These are phyloP conservation scores for Mentha longifolia DNA, from an alignment of 257 asterid genomes.

Conservation along the genomic window DNA sequence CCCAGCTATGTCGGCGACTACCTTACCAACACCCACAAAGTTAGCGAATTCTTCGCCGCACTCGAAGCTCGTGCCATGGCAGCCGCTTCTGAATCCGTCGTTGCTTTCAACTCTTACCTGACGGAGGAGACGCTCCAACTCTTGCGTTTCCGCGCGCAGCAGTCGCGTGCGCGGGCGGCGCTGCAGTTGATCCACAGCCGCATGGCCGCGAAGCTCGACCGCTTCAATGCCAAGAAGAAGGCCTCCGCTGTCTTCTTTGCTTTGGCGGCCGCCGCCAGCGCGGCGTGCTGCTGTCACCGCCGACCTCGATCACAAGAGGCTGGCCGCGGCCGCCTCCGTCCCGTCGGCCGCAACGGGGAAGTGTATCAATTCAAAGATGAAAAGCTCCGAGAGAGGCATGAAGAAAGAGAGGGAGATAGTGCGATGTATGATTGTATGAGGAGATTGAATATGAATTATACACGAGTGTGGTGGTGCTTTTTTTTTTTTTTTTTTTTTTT, in stretches of 20 bases:
- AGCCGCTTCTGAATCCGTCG: no score
- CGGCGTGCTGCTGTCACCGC: background rate
- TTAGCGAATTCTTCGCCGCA: no score
- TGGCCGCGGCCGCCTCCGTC: background rate
- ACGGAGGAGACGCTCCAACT: no score
- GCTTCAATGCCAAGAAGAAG: background rate
- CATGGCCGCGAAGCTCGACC: background rate
- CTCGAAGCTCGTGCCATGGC: no score
- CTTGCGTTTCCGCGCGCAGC: no score
- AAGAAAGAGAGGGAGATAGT: background rate
- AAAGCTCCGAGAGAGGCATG: background rate
- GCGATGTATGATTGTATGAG: no score
- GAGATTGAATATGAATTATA: no score
- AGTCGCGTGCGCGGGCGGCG: background rate
- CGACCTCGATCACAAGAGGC: background rate
- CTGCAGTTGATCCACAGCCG: background rate
- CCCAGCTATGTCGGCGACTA: no score
- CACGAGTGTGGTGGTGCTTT: no score
- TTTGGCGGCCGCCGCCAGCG: background rate
- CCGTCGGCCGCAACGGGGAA: background rate
- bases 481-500: no score
- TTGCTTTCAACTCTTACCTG: no score
- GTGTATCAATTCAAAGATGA: background rate
- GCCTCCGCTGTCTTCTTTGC: background rate
- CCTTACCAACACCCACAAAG: no score